Evolutionary conservation across 2,329 filamentous ascomycete species (phyloP).

Genomic region (Biscogniauxia marginata): DNA sequence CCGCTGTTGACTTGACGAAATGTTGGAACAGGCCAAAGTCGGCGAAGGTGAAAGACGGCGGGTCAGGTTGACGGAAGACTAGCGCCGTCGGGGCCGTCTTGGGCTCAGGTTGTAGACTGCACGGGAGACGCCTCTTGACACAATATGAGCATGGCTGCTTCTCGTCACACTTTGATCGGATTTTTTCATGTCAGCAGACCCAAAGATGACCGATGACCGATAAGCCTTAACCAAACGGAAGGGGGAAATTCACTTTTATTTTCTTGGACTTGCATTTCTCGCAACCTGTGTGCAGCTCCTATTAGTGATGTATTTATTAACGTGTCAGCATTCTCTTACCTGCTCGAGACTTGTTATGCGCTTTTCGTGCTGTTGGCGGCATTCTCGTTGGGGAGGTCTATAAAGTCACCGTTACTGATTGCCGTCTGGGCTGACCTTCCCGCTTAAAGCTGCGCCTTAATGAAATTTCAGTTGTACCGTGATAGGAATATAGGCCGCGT

Average conservation of each 20-base stretch:
- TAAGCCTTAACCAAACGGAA: background rate
- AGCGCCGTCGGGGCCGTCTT: background rate
- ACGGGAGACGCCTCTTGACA: constrained; percentile 19
- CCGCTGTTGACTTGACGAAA: constrained; percentile 17
- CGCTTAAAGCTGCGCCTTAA: too few relatives aligned
- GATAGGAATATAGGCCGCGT: too few relatives aligned
- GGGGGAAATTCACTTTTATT: constrained; percentile 6
- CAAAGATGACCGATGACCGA: background rate
- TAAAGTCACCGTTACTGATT: background rate
- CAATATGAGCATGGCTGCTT: constrained; percentile 25
- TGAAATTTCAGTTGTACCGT: background rate
- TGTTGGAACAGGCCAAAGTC: constrained; percentile 26
- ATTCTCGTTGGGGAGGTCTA: constrained; percentile 2
- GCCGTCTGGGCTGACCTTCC: background rate
- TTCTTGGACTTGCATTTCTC: constrained; percentile 19
- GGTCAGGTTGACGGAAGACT: background rate
- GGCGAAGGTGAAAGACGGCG: constrained; percentile 14
- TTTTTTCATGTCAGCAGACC: background rate
- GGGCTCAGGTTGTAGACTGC: constrained; percentile 17
- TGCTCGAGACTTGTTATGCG: constrained; percentile 16
- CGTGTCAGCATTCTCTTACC: constrained; percentile 4
- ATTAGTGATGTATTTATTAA: too few relatives aligned
- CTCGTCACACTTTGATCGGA: constrained; percentile 25
- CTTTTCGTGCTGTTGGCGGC: constrained; percentile 13
- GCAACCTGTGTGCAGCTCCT: constrained; percentile 13